Base-by-base conservation (phyloP, 2,329 filamentous ascomycete genomes). In the Dactylellina sp. region DNA sequence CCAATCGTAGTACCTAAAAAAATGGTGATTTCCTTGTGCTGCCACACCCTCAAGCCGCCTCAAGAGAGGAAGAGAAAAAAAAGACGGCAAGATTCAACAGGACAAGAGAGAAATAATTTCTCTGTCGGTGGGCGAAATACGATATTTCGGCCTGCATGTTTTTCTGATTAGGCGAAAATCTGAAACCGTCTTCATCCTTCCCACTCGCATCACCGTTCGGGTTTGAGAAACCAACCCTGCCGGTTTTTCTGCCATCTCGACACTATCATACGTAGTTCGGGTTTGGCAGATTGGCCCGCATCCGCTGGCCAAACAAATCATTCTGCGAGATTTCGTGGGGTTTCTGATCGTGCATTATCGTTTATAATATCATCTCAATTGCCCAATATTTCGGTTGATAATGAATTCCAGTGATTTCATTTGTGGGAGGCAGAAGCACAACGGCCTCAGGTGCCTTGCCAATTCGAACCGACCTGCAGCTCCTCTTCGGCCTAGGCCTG, bases 301-400 rank as follows among this genome's bases (percentile, higher is more conserved):
- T 55, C 61, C 55, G 55, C 61, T 52, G 56, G 57, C 60, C 61
- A 74, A 64, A 63, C 42, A 53, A 52, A 35, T 25, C 62, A 12
- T 22, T 11, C 18, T 59, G 60, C 59, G 49, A 66, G 55, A 62
- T 57, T 66, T 56, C 70, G 61, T 62, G 62, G 70, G 55, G 55
- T 65, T 53, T 40, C 18, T 62, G 55, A 66, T 66, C 46, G 61
- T 72, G 53, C 60, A 55, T 57, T 72, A 59, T 55, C 52, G 37
- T 68, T 60, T 52, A 68, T 44, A 60, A 60, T 68, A 49, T 68
- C 63, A 68, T 59, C 63, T 20, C 63, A 52, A 68, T 49, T 60
- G 53, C 53, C 53, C 53, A 39, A 70, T 62, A 47, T 70, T 70
- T 70, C 64, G 64, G 64, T 70, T 70, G 64, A 70, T 70, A 70